Evolutionary conservation across 2,329 filamentous ascomycete genomes (phyloP), one percentile per base, ranked within the genome.

Genomic region (Calonectria pauciramosa): DNA sequence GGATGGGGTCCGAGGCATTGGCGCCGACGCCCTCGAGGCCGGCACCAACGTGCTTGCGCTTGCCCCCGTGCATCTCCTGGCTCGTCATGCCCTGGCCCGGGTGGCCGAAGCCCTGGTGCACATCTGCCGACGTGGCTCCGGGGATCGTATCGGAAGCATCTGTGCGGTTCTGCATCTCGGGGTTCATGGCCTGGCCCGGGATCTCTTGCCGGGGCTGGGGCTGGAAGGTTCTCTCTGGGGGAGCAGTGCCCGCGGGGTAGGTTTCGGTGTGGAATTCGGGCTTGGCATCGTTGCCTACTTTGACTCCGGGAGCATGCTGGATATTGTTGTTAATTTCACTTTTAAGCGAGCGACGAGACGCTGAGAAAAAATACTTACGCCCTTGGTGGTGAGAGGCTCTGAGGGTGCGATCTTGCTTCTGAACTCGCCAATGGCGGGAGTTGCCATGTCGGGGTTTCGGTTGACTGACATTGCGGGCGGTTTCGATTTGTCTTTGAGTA

Each of bases 211-310:
- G 74, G 1, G 86, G 79, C 64, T 86, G 83, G 14, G 89, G 87
- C 51, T 83, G 77, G 81, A 85, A 88, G 13, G 83, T 85, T 69
- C 82, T 65, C 67, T 86, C 82, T 18, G 74, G 74, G 3, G 94
- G 94, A 0, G 94, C 93, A 4, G 91, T 90, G 73, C 94, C 94
- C 0, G 93, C 85, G 0, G 92, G 88, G 44, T 92, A 85, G 1
- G 88, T 89, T 82, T 95, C 78, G 30, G 91, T 89, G 79, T 89
- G 86, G 86, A 94, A 95, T 80, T 94, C 93, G 26, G 91, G 91
- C 16, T 84, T 81, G 30, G 86, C 85, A 68, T 93, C 92, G 77
- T 91, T 90, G 80, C 90, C 90, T 72, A 91, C 88, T 75, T 91
- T 88, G 78, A 89, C 86, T 68, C 93, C 93, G 4, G 90, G 89